Evolutionary conservation across 2,329 filamentous ascomycete species (phyloP).

Genomic region (Elsinoe australis): DNA sequence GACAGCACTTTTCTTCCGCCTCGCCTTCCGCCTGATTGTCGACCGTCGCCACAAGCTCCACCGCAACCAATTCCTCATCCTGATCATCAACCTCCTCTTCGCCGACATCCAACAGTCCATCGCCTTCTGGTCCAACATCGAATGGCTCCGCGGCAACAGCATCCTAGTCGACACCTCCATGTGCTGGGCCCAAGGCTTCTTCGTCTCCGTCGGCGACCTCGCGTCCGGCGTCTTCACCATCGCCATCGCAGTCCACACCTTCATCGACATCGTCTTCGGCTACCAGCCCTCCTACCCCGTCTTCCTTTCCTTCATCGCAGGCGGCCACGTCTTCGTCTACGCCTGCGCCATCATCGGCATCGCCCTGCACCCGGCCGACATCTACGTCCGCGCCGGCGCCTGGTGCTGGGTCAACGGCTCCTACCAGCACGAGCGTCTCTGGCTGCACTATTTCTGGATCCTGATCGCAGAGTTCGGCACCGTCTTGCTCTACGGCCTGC

Average conservation of each 20-base stretch:
- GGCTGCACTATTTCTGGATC: conserved; percentile 58
- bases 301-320: conserved; percentile 44
- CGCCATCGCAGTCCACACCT: conserved; percentile 57
- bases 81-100: conserved; percentile 60
- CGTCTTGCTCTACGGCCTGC: conserved; percentile 41
- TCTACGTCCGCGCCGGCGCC: conserved; percentile 56
- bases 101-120: conserved; percentile 60
- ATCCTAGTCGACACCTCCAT: conserved; percentile 46
- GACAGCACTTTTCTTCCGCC: conserved; percentile 36
- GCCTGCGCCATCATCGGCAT: conserved; percentile 47
- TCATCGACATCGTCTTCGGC: conserved; percentile 51
- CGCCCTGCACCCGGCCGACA: conserved; percentile 34
- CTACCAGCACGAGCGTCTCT: conserved; percentile 48
- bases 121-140: conserved; percentile 54
- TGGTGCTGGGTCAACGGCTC: conserved; percentile 59
- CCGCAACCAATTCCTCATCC: conserved; percentile 57
- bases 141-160: conserved; percentile 48
- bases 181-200: conserved; percentile 59
- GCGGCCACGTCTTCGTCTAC: conserved; percentile 54
- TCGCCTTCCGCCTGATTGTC: conserved; percentile 42
- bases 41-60: conserved; percentile 28
- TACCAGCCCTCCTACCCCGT: conserved; percentile 43
- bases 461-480: conserved; percentile 47
- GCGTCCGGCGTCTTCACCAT: conserved; percentile 59
- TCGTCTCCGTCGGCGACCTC: conserved; percentile 58